A percentile compares a stretch with the other conserved stretches of the same genome.
phyloP scores from a whole-genome alignment of 345 rosid species.

The Dipteronia sinensis region DNA sequence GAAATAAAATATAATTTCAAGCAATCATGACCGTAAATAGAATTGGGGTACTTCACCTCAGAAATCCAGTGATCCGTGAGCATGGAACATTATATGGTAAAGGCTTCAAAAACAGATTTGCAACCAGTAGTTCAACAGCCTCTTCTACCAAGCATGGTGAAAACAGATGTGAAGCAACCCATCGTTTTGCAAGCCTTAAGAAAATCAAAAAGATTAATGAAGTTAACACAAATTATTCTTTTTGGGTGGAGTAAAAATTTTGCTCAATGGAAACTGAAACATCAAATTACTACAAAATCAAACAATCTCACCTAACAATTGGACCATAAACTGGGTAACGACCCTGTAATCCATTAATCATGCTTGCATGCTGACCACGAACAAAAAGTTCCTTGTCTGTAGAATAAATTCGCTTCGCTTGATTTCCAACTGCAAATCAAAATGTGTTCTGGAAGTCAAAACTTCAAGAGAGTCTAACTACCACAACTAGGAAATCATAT shows the following conservation, averaged over 20 bases:
- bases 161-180: constrained; percentile 91
- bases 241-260: background rate
- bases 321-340: constrained; percentile 64
- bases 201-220: background rate
- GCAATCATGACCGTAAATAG: background rate
- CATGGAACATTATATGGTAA: constrained; percentile 76
- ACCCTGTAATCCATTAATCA: constrained; percentile 85
- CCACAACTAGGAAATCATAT: constrained; percentile 21
- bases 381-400: constrained; percentile 71
- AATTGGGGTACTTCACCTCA: constrained; percentile 55
- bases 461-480: constrained; percentile 12
- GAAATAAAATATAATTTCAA: background rate
- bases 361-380: constrained; percentile 86
- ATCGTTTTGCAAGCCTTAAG: constrained; percentile 89
- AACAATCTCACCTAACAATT: constrained; percentile 61
- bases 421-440: constrained; percentile 55
- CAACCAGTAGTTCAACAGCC: constrained; percentile 83
- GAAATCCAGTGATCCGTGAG: constrained; percentile 82
- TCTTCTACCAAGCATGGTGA: constrained; percentile 90
- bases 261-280: background rate
- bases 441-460: constrained; percentile 20
- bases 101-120: constrained; percentile 75
- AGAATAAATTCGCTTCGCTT: constrained; percentile 54
- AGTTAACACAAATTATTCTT: background rate
- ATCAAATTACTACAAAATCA: constrained; percentile 19